Evolutionary conservation across 1,139 yeast genomes (phyloP).

Genomic region (Saccharomyces hybrid): DNA sequence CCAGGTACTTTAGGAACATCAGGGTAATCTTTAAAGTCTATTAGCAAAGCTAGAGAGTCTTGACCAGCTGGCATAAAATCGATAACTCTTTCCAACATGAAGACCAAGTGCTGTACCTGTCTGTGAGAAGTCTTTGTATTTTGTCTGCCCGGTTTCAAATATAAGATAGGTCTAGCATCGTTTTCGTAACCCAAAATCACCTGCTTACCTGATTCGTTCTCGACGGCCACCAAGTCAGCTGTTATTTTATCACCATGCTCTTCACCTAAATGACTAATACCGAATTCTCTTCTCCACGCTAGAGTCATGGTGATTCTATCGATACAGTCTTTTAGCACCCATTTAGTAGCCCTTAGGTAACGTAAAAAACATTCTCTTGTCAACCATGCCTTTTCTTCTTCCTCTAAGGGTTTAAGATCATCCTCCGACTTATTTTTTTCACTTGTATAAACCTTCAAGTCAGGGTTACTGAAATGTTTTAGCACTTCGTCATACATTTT

Average conservation of each 20-base stretch:
- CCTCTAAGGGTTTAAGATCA: slow-evolving; percentile 36
- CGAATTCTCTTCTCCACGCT: slow-evolving; percentile 90
- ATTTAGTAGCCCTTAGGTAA: slow-evolving; percentile 84
- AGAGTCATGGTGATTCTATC: slow-evolving; percentile 67
- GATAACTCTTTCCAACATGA: slow-evolving; percentile 81
- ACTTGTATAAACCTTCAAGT: slow-evolving; percentile 35
- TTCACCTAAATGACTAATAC: slow-evolving; percentile 52
- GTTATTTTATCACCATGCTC: slow-evolving; percentile 43
- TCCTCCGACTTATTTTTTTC: slow-evolving; percentile 30
- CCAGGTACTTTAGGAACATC: slow-evolving; percentile 46
- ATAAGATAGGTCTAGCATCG: slow-evolving; percentile 82
- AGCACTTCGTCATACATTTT: slow-evolving; percentile 52
- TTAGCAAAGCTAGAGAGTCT: slow-evolving; percentile 79
- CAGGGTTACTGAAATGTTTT: slow-evolving; percentile 47
- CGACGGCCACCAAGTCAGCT: slow-evolving; percentile 56
- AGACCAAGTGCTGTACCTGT: slow-evolving; percentile 90
- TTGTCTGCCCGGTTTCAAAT: slow-evolving; percentile 86
- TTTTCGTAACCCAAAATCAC: slow-evolving; percentile 83
- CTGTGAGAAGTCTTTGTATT: slow-evolving; percentile 79
- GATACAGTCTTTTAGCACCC: slow-evolving; percentile 67
- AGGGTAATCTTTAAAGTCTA: slow-evolving; percentile 73
- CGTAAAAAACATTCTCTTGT: slow-evolving; percentile 83
- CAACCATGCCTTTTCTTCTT: slow-evolving; percentile 78
- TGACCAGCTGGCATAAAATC: slow-evolving; percentile 96
- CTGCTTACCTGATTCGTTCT: slow-evolving; percentile 83